Evolutionary conservation across 2,329 filamentous ascomycete genomes (phyloP), one percentile per base, ranked within the genome.

Genomic region (Aspergillus cejpii): DNA sequence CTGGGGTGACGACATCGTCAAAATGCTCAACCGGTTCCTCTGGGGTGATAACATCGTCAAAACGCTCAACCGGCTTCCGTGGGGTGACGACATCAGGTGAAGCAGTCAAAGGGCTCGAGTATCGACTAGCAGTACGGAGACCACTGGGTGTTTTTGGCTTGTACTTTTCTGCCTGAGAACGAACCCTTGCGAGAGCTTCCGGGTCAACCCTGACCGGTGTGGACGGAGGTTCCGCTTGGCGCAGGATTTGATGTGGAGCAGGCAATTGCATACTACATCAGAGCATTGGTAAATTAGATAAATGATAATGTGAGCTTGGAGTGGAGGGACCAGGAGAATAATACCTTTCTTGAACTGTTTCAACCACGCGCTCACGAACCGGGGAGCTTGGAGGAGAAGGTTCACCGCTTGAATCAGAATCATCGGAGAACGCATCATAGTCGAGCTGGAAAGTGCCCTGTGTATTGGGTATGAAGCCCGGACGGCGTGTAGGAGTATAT

Each of bases 61-160:
- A 58, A 21, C 43, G 37, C 31, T 52, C 36, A 19, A 46, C 40
- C n/a, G 42, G 12, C 15, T n/a, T 11, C 33, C 37, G 41, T 38
- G 41, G 39, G 17, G 27, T 17, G 39, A 21, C n/a, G 11, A 47
- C 44, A 20, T 56, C 46, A 17, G 54, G 50, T 1, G 55, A 21
- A 11, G 45, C 44, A 15, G 48, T 48, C 37, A 55, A 24, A 39
- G 55, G 58, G 37, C 50, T 60, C 5, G 57, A 52, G 34, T 60
- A 61, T 10, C 56, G 56, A 37, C 56, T 55, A n/a, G 63, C 52
- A 34, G 65, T 62, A 34, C 68, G 65, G 29, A 72, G 63, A 4
- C 67, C 60, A 48, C 69, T 71, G 3, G 68, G 67, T 5, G 61
- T 66, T 47, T 67, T 68, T 1, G 70, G 70, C 37, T 67, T 69